Conservation (phyloP, 2,329 filamentous ascomycete genomes). For the Penicillium rolfsii region DNA sequence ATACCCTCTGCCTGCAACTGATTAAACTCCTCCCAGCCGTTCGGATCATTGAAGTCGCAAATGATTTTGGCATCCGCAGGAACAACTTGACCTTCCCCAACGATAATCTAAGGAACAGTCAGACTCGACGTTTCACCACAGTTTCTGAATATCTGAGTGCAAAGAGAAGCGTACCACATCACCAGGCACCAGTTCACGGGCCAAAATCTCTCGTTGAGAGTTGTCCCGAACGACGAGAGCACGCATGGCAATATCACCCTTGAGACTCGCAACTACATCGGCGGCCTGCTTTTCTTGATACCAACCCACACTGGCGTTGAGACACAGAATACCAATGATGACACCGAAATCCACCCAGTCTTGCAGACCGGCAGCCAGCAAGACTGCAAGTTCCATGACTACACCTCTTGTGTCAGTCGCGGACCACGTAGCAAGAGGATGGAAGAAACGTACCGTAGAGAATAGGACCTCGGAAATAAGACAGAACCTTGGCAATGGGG, state of each 20-base stretch:
- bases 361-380: constrained; percentile 71
- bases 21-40: constrained; percentile 69
- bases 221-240: constrained; percentile 69
- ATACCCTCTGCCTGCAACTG: constrained; percentile 66
- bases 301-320: constrained; percentile 77
- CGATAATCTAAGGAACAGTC: constrained; percentile 57
- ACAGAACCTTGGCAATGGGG: constrained; percentile 71
- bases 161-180: constrained; percentile 64
- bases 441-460: constrained; percentile 65
- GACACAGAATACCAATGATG: constrained; percentile 73
- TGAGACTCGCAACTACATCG: constrained; percentile 74
- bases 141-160: neutral
- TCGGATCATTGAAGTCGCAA: constrained; percentile 69
- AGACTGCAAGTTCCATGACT: constrained; percentile 75
- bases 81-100: constrained; percentile 72
- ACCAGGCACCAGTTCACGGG: constrained; percentile 72
- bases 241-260: constrained; percentile 78
- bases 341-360: constrained; percentile 80
- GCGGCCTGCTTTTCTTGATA: constrained; percentile 82
- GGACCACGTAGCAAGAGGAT: neutral
- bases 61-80: constrained; percentile 72
- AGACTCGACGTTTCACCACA: constrained; percentile 17
- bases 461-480: constrained; percentile 75
- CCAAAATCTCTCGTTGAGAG: constrained; percentile 67
- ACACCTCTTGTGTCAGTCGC: constrained; percentile 19